phyloP scores from a whole-genome alignment of 345 rosid species.

The Anastatica hierochuntica region DNA sequence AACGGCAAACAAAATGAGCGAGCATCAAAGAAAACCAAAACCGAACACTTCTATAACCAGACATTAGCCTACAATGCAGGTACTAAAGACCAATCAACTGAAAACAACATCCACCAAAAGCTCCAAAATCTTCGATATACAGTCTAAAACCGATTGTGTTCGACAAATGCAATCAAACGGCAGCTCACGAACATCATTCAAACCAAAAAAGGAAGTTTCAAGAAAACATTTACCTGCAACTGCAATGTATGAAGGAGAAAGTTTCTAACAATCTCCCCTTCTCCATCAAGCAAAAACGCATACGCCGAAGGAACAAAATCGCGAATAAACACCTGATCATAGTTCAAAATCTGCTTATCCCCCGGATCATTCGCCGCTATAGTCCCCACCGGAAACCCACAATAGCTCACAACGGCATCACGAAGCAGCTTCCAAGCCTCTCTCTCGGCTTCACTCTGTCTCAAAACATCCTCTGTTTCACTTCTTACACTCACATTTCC shows the following conservation, averaged over 20 bases:
- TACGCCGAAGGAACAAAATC: constrained; percentile 95
- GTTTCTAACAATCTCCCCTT: constrained; percentile 78
- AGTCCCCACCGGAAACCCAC: constrained; percentile 78
- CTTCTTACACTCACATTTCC: constrained; percentile 11
- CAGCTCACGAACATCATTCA: neutral
- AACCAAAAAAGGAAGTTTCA: neutral
- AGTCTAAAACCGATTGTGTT: no score
- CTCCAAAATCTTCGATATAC: no score
- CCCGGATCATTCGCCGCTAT: constrained; percentile 76
- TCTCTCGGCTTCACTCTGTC: constrained; percentile 48
- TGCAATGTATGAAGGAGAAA: constrained; percentile 91
- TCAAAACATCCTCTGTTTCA: neutral
- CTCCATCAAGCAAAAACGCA: constrained; percentile 85
- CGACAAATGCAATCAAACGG: neutral
- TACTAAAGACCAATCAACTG: no score
- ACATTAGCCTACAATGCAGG: no score
- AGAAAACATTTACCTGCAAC: constrained; percentile 55
- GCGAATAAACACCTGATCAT: constrained; percentile 92
- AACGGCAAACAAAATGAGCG: no score
- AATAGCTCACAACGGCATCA: constrained; percentile 55
- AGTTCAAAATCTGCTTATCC: constrained; percentile 63
- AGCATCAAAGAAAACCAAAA: no score
- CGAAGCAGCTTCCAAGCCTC: constrained; percentile 90
- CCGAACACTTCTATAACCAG: no score
- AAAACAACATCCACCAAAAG: no score